Base-by-base conservation (phyloP, 768 basidiomycete species). In the Podaxis rugospora region DNA sequence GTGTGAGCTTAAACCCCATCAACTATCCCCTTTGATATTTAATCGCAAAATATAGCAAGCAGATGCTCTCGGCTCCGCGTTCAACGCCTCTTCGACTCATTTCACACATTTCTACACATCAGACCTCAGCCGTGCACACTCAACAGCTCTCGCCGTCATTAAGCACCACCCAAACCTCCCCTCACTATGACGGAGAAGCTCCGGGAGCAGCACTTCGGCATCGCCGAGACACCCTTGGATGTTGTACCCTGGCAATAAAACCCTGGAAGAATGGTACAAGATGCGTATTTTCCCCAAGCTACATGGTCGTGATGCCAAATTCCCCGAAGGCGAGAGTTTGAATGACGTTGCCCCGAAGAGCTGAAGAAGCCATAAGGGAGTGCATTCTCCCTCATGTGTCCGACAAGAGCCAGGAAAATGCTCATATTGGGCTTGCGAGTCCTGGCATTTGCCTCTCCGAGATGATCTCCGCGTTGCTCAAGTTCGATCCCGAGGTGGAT, bases 401-500 rank as follows among this genome's bases (percentile, higher is more conserved):
- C 21, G 73, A 73, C 44, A 69, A 72, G 6, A 61, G 63, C 6
- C 53, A 59, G 5, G 52, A 40, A n/a, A 63, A 36, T 16, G 63
- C 44, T 9, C 87, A 90, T 64, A 69, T 92, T 37, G 89, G 84
- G 1, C 64, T 92, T 36, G 85, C 89, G 52, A 89, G 90, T 67
- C 91, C 92, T 70, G 89, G 91, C 1, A 65, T 90, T 57, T 90
- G 84, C 66, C 89, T 92, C 46, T 77, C 78, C 50, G 84, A 87
- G 69, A 65, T 89, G 14, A 70, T 90, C 13, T 71, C 78, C 14
- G 84, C 82, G 10, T 66, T 92, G 16, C 65, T 90, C 25, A 71
- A 74, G 46, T 64, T 82, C 49, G 82, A 83, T 66, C 82, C 80
- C 47, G 74, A 77, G 59, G 76, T 81, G 42, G 70, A 74, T 7